Evolutionary conservation across 2,329 filamentous ascomycete genomes (phyloP).

Genomic region (Penicillium rolfsii): DNA sequence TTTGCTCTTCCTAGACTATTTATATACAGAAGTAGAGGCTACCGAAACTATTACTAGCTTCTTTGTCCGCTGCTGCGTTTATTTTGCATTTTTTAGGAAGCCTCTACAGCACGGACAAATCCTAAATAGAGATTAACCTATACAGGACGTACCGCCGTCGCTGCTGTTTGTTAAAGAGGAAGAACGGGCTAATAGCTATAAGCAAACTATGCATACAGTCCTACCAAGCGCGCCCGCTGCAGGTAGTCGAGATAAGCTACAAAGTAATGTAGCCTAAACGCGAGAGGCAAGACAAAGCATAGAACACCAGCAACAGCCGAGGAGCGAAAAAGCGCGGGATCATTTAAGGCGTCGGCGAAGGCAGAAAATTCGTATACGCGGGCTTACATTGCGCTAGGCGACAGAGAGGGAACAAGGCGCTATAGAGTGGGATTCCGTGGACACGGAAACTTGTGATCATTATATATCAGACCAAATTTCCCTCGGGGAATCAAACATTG

Average conservation of each 20-base stretch:
- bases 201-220: not conserved
- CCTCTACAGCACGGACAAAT: not conserved
- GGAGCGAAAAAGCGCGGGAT: not conserved
- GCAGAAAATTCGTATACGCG: not conserved
- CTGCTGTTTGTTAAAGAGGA: conserved; percentile 1
- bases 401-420: not conserved
- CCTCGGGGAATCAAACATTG: not conserved
- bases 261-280: not conserved
- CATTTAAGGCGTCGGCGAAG: conserved; percentile 1
- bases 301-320: not conserved
- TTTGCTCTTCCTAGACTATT: conserved; percentile 1
- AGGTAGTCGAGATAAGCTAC: not conserved
- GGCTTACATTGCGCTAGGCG: not conserved
- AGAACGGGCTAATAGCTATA: not conserved
- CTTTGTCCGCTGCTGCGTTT: not conserved
- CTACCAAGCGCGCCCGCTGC: not conserved
- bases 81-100: conserved; percentile 2
- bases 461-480: not conserved
- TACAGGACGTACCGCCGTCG: not conserved
- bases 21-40: not conserved
- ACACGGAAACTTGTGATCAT: not conserved
- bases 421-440: not conserved
- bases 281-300: not conserved
- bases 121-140: not conserved
- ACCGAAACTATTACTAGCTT: not conserved